phyloP scores from a whole-genome alignment of 2,329 filamentous ascomycete species.

The Aspergillus flavus region DNA sequence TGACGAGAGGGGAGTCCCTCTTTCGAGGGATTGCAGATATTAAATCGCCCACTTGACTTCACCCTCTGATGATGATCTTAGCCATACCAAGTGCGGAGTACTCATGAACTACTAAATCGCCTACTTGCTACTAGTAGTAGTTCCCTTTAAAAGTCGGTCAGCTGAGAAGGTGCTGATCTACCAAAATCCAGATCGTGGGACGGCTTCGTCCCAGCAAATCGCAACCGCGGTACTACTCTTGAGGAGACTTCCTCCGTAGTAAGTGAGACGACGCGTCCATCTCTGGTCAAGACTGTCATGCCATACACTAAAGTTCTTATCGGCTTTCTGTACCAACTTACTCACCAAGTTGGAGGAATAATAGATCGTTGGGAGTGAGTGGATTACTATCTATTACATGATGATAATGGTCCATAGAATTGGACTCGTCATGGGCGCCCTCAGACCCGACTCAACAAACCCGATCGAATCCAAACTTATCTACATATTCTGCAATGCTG shows the following conservation, averaged over 20 bases:
- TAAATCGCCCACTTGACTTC: neutral
- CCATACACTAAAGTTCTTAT: neutral
- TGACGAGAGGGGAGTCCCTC: neutral
- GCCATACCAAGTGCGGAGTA: slow-evolving; percentile 1
- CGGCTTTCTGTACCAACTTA: neutral
- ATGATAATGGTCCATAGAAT: neutral
- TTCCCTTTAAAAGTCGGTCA: slow-evolving; percentile 11
- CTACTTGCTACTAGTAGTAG: neutral
- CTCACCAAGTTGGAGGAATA: neutral
- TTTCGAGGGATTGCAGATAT: neutral
- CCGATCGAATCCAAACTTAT: neutral
- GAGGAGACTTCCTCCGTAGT: neutral
- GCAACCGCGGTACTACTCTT: neutral
- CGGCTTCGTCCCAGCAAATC: neutral
- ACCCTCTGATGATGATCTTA: neutral
- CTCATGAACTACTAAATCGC: neutral
- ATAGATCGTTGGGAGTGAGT: neutral
- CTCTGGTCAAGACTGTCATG: neutral
- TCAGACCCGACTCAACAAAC: neutral
- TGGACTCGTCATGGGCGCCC: neutral
- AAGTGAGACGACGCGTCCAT: neutral
- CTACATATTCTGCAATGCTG: neutral
- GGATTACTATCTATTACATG: neutral
- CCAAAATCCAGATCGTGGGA: slow-evolving; percentile 12
- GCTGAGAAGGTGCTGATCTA: slow-evolving; percentile 10